These are phyloP conservation scores for Starmerella riodocensis DNA, from an alignment of 805 yeast genomes.

Conservation along the genomic window DNA sequence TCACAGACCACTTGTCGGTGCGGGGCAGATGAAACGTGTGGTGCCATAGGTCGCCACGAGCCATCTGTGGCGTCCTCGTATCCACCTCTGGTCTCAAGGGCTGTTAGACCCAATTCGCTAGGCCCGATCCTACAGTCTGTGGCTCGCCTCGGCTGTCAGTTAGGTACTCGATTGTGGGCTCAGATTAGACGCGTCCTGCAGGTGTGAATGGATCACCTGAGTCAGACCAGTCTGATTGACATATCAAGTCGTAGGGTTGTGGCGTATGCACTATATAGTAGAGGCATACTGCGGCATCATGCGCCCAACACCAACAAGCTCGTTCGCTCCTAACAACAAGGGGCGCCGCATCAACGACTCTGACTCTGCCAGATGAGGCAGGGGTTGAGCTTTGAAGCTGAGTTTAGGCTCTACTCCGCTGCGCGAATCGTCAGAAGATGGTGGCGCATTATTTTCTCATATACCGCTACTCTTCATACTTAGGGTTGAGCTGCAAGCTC, in stretches of 20 bases:
- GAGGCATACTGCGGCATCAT: too few species aligned
- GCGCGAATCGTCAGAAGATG: background rate
- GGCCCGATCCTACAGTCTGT: too few species aligned
- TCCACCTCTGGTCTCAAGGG: background rate
- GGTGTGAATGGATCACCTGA: background rate
- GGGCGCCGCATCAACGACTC: background rate
- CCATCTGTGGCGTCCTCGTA: background rate
- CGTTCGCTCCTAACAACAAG: background rate
- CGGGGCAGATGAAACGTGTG: slow-evolving; percentile 31
- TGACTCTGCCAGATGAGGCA: background rate
- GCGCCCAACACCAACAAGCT: too few species aligned
- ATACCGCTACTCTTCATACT: background rate
- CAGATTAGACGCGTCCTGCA: slow-evolving; percentile 1
- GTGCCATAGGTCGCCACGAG: slow-evolving; percentile 9
- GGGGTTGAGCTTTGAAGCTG: background rate
- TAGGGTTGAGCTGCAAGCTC: background rate
- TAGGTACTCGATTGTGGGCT: too few species aligned
- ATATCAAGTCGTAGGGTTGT: too few species aligned
- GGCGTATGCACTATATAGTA: too few species aligned
- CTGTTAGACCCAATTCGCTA: background rate
- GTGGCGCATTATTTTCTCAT: background rate
- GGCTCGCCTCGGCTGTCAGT: too few species aligned
- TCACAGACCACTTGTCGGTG: slow-evolving; percentile 58
- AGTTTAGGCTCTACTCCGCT: background rate
- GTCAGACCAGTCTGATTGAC: too few species aligned